Evolutionary conservation across 1,139 yeast genomes (phyloP).

Genomic region (Kurtzmaniella quercitrusa): DNA sequence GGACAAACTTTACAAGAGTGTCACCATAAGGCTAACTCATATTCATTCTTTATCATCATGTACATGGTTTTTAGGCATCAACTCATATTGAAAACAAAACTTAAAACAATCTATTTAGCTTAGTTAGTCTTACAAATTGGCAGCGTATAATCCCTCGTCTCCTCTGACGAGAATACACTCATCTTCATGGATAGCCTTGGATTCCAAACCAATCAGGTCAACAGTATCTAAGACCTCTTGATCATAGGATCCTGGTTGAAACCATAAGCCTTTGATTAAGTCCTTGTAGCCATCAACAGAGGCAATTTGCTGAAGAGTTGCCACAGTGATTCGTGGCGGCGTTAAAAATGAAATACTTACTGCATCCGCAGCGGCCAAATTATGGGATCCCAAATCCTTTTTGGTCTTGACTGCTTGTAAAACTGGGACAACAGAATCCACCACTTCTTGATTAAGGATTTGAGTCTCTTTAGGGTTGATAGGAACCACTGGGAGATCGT

Average conservation of each 20-base stretch:
- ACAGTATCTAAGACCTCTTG: slow-evolving; percentile 44
- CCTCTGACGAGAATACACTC: slow-evolving; percentile 73
- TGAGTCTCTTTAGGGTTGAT: slow-evolving; percentile 53
- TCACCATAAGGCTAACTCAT: too few relatives aligned
- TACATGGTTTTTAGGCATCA: too few relatives aligned
- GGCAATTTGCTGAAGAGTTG: slow-evolving; percentile 42
- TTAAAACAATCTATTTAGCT: too few relatives aligned
- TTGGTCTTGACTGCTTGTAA: slow-evolving; percentile 24
- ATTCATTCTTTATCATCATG: too few relatives aligned
- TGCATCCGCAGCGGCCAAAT: slow-evolving; percentile 33
- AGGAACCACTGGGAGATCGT: slow-evolving; percentile 58
- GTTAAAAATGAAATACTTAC: slow-evolving; percentile 64
- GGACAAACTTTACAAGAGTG: not conserved
- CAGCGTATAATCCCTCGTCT: slow-evolving; percentile 43
- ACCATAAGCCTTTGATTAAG: slow-evolving; percentile 63
- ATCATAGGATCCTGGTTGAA: slow-evolving; percentile 78
- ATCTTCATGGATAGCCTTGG: slow-evolving; percentile 52
- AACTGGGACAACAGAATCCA: slow-evolving; percentile 29
- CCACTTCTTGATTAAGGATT: slow-evolving; percentile 45
- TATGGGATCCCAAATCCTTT: slow-evolving; percentile 23
- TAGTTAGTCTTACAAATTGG: slow-evolving; percentile 6
- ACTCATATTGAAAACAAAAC: too few relatives aligned
- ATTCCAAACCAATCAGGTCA: slow-evolving; percentile 35
- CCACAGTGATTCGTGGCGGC: slow-evolving; percentile 59
- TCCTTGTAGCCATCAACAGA: slow-evolving; percentile 24